These are phyloP conservation scores for Neurospora sp. DNA, from an alignment of 495 filamentous ascomycete genomes.

Conservation along the genomic window DNA sequence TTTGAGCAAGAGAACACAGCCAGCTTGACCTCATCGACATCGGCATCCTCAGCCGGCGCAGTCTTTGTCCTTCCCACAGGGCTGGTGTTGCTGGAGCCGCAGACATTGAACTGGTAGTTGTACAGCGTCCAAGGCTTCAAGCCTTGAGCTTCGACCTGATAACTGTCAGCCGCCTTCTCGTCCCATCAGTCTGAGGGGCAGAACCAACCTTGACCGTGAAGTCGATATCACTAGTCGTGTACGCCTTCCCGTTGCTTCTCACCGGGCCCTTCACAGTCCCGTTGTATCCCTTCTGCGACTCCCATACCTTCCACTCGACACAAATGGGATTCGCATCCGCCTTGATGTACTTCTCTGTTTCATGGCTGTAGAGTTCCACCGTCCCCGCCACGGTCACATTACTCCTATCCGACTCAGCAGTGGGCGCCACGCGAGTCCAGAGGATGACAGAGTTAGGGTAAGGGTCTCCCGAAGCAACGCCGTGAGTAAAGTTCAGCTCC, in stretches of 20 bases:
- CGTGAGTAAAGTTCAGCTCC: conserved; percentile 15
- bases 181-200: neutral
- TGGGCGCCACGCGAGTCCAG: conserved; percentile 51
- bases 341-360: conserved; percentile 38
- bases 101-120: conserved; percentile 43
- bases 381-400: conserved; percentile 45
- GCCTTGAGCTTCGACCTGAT: conserved; percentile 46
- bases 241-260: conserved; percentile 40
- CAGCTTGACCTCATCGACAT: conserved; percentile 31
- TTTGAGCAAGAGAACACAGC: conserved; percentile 46
- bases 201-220: conserved; percentile 48
- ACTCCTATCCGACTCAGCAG: conserved; percentile 37
- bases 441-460: conserved; percentile 52
- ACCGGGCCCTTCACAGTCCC: conserved; percentile 29
- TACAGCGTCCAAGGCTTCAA: conserved; percentile 48
- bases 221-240: conserved; percentile 55
- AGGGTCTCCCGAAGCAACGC: conserved; percentile 55
- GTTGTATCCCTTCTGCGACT: conserved; percentile 6
- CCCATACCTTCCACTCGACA: conserved; percentile 38
- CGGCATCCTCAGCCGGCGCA: conserved; percentile 27
- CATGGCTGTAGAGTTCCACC: conserved; percentile 47
- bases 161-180: conserved; percentile 2
- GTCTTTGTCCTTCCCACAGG: conserved; percentile 45
- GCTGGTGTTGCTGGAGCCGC: conserved; percentile 31
- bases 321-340: conserved; percentile 49